Evolutionary conservation across 441 rosid genomes (phyloP).

Genomic region (Pelargonium fulgidum): DNA sequence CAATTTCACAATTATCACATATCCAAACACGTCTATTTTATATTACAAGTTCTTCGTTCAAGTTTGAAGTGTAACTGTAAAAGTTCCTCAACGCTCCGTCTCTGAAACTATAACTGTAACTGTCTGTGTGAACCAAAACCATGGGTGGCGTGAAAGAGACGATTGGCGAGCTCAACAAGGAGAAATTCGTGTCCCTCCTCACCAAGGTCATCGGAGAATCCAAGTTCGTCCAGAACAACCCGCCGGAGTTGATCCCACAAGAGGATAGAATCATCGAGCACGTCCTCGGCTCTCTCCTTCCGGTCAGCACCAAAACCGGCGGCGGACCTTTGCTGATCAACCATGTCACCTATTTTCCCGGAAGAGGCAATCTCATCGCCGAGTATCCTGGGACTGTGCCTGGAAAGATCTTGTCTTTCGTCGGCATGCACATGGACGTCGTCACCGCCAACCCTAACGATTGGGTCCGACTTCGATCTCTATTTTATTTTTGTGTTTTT

Average conservation of each 20-base stretch:
- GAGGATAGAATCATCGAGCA: conserved; percentile 78
- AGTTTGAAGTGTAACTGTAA: conserved; percentile 1
- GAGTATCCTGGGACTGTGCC: conserved; percentile 86
- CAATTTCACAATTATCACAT: too few species aligned
- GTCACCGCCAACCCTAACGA: conserved; percentile 90
- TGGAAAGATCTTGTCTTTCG: conserved; percentile 82
- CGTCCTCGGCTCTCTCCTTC: conserved; percentile 62
- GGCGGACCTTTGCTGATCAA: conserved; percentile 72
- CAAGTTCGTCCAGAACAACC: conserved; percentile 74
- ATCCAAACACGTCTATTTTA: too few species aligned
- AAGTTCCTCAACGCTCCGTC: too few species aligned
- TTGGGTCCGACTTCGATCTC: conserved; percentile 45
- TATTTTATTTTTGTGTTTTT: conserved; percentile 3
- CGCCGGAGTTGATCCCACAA: conserved; percentile 82
- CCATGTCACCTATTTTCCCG: conserved; percentile 60
- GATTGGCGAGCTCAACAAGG: conserved; percentile 57
- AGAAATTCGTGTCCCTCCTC: conserved; percentile 56
- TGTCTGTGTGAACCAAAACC: not conserved
- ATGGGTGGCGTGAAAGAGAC: conserved; percentile 26
- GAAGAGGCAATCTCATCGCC: conserved; percentile 83
- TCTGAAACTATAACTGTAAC: too few species aligned
- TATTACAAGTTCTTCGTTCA: not conserved
- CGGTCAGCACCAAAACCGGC: conserved; percentile 66
- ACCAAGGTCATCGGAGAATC: conserved; percentile 77
- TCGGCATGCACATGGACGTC: conserved; percentile 99